These are phyloP conservation scores for Mikania micrantha DNA, from an alignment of 129 eudicot species.

Conservation along the genomic window DNA sequence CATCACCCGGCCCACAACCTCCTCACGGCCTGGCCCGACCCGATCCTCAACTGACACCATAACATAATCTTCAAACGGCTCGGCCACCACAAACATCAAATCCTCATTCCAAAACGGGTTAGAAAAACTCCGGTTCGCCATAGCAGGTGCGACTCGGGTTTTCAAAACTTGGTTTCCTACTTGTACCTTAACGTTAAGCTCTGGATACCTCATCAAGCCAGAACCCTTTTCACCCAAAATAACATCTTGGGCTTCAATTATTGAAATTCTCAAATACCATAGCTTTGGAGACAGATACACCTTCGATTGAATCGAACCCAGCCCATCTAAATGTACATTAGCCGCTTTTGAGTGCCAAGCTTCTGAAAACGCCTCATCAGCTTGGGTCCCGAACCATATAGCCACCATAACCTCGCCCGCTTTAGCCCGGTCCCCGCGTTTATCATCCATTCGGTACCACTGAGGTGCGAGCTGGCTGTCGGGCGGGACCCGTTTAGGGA, in stretches of 20 bases:
- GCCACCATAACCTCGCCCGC: slow-evolving; percentile 90
- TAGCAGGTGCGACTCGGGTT: slow-evolving; percentile 61
- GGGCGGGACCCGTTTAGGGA: slow-evolving; percentile 84
- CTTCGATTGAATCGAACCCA: slow-evolving; percentile 76
- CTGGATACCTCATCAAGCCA: slow-evolving; percentile 69
- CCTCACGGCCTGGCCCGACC: slow-evolving; percentile 65
- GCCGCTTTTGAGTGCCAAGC: slow-evolving; percentile 99
- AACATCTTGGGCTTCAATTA: slow-evolving; percentile 90
- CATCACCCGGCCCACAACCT: slow-evolving; percentile 68
- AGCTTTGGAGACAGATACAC: slow-evolving; percentile 90
- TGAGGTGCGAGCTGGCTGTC: slow-evolving; percentile 96
- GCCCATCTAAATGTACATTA: slow-evolving; percentile 69
- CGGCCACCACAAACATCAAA: slow-evolving; percentile 85
- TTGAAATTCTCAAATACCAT: slow-evolving; percentile 71
- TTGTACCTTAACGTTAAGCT: slow-evolving; percentile 75
- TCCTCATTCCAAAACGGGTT: slow-evolving; percentile 94
- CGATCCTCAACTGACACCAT: slow-evolving; percentile 72
- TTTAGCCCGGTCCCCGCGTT: slow-evolving; percentile 67
- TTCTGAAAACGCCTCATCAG: slow-evolving; percentile 92
- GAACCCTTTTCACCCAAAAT: slow-evolving; percentile 67
- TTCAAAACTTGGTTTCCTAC: slow-evolving; percentile 90
- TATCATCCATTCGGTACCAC: slow-evolving; percentile 91
- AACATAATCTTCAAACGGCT: slow-evolving; percentile 92
- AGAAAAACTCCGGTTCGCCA: slow-evolving; percentile 40
- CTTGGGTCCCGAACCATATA: slow-evolving; percentile 96